Evolutionary conservation across 306 rosid genomes (phyloP), one percentile per base, ranked within the genome.

Genomic region (Cotoneaster glaucophyllus): DNA sequence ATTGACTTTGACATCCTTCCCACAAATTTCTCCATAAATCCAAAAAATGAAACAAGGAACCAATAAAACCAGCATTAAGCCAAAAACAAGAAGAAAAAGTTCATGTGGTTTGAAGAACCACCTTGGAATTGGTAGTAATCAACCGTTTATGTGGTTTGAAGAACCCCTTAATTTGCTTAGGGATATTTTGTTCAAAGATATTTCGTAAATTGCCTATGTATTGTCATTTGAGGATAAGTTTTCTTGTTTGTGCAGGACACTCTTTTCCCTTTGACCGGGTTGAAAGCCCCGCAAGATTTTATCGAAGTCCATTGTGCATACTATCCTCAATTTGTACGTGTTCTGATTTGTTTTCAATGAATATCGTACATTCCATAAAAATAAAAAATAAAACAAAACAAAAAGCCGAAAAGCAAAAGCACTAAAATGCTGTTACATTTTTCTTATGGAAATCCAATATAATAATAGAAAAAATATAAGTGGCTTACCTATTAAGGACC

Each of bases 271-370:
- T 37, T 2, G 9, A 37, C 0, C 0, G 9, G 2, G 2, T 7
- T 37, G 2, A 37, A 7, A 37, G 9, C 1, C 0, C 2, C 0
- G 8, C 10, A 37, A 37, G 9, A 37, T 34, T 34, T 34, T 34
- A 34, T 34, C 9, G 0, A 34, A n/a, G n/a, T n/a, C n/a, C n/a
- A n/a, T n/a, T n/a, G 39, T 1, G 0, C 0, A 34, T 0, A 37
- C 2, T 37, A 37, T 37, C 2, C 9, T 37, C 1, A 37, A 0
- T 37, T 37, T 37, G 2, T 37, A 37, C 0, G 0, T 37, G 0
- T 37, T 37, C 1, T 37, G 41, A 37, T 37, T 7, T 37, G 9
- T 37, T 37, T 7, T 7, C 10, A 37, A 37, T 37, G 2, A 37
- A 37, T 37, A 6, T 2, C 2, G 9, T 37, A 1, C 41, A 0